Conservation (phyloP, 169 alveolate species). For the Eimeria zaria region DNA sequence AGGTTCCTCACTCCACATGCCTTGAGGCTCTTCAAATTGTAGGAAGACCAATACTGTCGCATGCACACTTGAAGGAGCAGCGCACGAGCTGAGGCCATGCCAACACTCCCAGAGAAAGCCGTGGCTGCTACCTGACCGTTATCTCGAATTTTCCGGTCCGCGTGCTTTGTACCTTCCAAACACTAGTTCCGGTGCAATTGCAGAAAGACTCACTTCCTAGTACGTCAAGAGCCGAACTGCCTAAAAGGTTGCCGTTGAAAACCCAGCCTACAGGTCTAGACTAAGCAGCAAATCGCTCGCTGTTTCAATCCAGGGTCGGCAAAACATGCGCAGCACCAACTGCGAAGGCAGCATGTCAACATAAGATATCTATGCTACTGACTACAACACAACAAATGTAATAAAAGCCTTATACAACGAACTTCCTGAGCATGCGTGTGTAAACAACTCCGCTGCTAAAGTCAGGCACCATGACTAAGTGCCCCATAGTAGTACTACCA, state of each 20-base stretch:
- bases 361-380: background rate
- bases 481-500: background rate
- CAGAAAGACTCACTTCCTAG: conserved; percentile 5
- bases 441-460: background rate
- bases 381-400: background rate
- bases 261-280: background rate
- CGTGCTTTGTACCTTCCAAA: background rate
- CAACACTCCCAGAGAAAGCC: background rate
- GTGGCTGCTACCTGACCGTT: background rate
- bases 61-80: background rate
- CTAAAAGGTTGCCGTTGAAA: background rate
- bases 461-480: background rate
- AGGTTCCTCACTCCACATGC: background rate
- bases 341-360: background rate
- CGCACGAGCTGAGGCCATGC: background rate
- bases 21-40: background rate
- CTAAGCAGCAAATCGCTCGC: background rate
- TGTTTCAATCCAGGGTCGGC: background rate
- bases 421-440: background rate
- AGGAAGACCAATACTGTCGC: background rate
- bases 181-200: background rate
- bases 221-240: background rate
- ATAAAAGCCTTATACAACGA: background rate
- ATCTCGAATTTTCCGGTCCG: background rate
- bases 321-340: background rate